Evolutionary conservation across 148 eudicot species (phyloP), one percentile per base, ranked within the genome.

Genomic region (Vaccinium macrocarpon): DNA sequence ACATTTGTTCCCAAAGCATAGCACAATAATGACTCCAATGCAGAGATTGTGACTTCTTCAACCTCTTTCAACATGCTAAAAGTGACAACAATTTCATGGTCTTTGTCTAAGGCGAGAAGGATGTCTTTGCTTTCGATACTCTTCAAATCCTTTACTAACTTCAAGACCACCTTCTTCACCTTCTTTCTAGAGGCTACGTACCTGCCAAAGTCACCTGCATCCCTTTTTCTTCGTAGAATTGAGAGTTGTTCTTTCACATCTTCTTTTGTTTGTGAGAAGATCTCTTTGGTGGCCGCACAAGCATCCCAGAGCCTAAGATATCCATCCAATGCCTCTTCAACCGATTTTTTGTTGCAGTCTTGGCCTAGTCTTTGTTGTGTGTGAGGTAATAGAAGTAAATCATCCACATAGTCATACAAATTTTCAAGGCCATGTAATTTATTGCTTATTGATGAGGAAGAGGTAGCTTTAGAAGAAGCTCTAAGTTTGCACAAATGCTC

Each of bases 401-500:
- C 16, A 68, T 68, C 16, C 6, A 68, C 38, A 25, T 35, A 66
- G 32, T 66, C 35, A 3, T 68, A 27, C 75, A 87, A 73, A 23
- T 88, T 83, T 29, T 88, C 87, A 76, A 90, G 90, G 53, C 84
- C 42, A 29, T 56, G 55, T 56, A 91, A 83, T 11, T 38, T 78
- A 64, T 79, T 79, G 83, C 87, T 85, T 78, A 89, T 18, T 4
- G 90, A 86, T n/a, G 90, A 86, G 23, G 90, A 72, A 4, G 90
- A 84, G 68, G 91, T 68, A 32, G 87, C 55, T 87, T 88, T 86
- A 74, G 88, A 85, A 74, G 88, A 85, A 52, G 90, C 82, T n/a
- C 80, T 89, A 77, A 88, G 78, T 78, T 88, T 86, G 59, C 86
- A 53, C 61, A 88, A 78, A n/a, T 84, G 90, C 62, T 87, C 84